Evolutionary conservation across 768 basidiomycete species (phyloP), one percentile per base, ranked within the genome.

Genomic region (Boletellus sp.): DNA sequence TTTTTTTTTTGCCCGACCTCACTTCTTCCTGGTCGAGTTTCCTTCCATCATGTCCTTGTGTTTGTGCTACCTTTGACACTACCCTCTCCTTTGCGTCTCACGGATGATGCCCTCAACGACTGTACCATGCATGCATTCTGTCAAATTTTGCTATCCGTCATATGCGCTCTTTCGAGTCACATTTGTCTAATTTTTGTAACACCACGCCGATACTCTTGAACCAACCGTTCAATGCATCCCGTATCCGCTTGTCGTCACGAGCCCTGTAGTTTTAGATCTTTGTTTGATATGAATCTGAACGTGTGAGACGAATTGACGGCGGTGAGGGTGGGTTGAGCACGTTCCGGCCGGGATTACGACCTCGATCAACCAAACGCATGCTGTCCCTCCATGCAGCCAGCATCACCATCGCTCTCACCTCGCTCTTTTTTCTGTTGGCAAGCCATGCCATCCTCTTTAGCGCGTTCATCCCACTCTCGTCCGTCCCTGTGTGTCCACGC

Each of bases 361-460:
- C 47, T 55, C 42, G 33, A 47, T 50, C 34, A 53, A 49, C 43
- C 42, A 36, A 52, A 56, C 54, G 57, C 66, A 70, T 67, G 59
- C 33, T 51, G 45, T 49, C 55, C 50, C 57, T 64, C 41, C 64
- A 72, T 51, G 55, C 58, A 23, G 84, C 83, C 15, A 74, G 79
- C 61, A 54, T 74, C 52, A 65, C 82, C 56, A 58, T 87, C 47
- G 56, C 61, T 31, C 56, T 72, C 24, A 76, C 84, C 35, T 50
- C 69, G 26, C 40, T 75, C 12, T 84, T 87, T 66, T 79, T 87
- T 60, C 50, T 73, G 16, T 17, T 83, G 40, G 80, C 78, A 36
- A 76, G 74, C 54, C 84, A 87, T 68, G 82, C 83, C 22, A 68
- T 84, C 38, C 71, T 90, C 33, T 73, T 87, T 61, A 82, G 83